phyloP scores from a whole-genome alignment of 257 asterid genomes.

The Jacaranda mimosifolia region DNA sequence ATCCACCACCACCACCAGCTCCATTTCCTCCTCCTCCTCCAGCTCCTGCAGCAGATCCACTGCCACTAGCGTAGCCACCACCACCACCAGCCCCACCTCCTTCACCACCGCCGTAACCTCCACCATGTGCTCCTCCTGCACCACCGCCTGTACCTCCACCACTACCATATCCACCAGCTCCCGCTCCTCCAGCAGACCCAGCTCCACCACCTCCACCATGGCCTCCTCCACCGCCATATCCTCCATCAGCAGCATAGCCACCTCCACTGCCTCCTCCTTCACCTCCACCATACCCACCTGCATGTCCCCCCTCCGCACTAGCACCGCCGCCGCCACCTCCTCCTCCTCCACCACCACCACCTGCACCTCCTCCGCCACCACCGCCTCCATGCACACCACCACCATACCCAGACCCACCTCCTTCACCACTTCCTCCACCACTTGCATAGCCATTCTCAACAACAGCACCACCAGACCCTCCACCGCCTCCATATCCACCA shows the following conservation, averaged over 20 bases:
- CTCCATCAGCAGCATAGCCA: constrained; percentile 55
- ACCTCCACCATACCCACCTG: constrained; percentile 39
- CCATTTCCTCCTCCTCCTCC: constrained; percentile 52
- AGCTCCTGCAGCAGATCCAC: constrained; percentile 51
- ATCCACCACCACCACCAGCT: constrained; percentile 45
- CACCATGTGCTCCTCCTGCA: constrained; percentile 61
- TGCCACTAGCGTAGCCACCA: constrained; percentile 37
- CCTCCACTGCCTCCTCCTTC: constrained; percentile 47
- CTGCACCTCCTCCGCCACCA: constrained; percentile 64
- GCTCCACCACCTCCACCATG: constrained; percentile 54
- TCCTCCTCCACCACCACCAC: constrained; percentile 41
- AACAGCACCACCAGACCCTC: constrained; percentile 56
- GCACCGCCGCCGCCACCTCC: too few relatives aligned
- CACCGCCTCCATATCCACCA: constrained; percentile 53
- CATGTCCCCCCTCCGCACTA: constrained; percentile 33
- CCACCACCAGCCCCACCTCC: constrained; percentile 50
- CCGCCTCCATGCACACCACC: constrained; percentile 53
- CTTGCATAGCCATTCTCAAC: constrained; percentile 46
- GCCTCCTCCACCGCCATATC: constrained; percentile 48
- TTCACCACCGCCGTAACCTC: constrained; percentile 42
- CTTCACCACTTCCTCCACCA: constrained; percentile 53
- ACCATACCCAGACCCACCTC: constrained; percentile 32
- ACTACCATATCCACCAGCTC: constrained; percentile 64
- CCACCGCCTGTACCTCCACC: constrained; percentile 59
- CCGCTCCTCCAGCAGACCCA: constrained; percentile 53